Evolutionary conservation across 2,329 filamentous ascomycete species (phyloP).

Genomic region (Shiraia sp.): DNA sequence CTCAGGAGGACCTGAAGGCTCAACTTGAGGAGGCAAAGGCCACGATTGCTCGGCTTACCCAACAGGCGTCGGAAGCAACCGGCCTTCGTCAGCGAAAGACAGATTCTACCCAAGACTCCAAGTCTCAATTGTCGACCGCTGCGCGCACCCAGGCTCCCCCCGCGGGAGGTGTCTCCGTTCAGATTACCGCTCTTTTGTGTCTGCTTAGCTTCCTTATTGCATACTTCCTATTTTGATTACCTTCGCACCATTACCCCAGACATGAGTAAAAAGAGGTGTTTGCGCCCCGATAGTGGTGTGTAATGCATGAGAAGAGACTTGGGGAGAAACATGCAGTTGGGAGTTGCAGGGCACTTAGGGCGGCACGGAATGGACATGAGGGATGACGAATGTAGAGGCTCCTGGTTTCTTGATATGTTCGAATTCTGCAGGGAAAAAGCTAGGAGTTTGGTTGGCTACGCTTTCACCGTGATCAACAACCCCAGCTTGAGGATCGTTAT

Average conservation of each 20-base stretch:
- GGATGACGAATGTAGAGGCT: constrained; percentile 13
- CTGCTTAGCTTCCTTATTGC: constrained; percentile 90
- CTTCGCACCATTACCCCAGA: constrained; percentile 25
- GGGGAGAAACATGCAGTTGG: constrained; percentile 20
- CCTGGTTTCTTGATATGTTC: constrained; percentile 25
- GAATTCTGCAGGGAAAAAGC: constrained; percentile 18
- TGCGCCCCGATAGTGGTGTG: constrained; percentile 25
- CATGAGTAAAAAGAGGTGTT: constrained; percentile 20
- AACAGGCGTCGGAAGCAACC: constrained; percentile 57
- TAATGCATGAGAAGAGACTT: constrained; percentile 21
- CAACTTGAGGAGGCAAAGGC: constrained; percentile 77
- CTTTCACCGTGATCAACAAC: constrained; percentile 6
- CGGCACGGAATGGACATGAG: constrained; percentile 1
- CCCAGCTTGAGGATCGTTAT: constrained; percentile 10
- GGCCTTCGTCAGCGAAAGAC: constrained; percentile 81
- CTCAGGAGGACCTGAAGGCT: constrained; percentile 66
- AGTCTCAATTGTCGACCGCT: constrained; percentile 54
- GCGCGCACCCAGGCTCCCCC: constrained; percentile 57
- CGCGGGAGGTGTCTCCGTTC: constrained; percentile 79
- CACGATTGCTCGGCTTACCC: constrained; percentile 69
- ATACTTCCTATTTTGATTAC: constrained; percentile 87
- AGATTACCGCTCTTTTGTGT: constrained; percentile 81
- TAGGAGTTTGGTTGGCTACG: constrained; percentile 27
- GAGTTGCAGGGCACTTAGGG: neutral
- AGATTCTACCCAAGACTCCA: constrained; percentile 57